phyloP scores from a whole-genome alignment of 2,329 filamentous ascomycete species.

The Trichoderma semiorbis region DNA sequence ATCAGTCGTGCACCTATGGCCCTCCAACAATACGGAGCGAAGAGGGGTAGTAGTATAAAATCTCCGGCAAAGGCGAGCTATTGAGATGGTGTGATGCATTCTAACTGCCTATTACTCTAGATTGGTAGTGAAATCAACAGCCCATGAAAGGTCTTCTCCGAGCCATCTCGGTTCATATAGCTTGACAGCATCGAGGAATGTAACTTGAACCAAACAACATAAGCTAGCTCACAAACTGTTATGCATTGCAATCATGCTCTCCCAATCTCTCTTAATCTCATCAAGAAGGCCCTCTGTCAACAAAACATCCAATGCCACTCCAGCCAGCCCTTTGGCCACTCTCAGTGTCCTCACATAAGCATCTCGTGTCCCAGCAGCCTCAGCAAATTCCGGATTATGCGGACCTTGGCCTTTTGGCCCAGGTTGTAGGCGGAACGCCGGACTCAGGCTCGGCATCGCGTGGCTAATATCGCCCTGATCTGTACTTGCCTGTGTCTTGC shows the following conservation, averaged over 20 bases:
- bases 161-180: no score
- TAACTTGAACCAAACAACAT: no score
- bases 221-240: no score
- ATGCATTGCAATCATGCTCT: background rate
- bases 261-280: constrained; percentile 34
- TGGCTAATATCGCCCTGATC: constrained; percentile 60
- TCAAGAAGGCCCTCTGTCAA: constrained; percentile 39
- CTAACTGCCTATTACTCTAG: no score
- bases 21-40: no score
- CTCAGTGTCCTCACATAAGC: constrained; percentile 45
- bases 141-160: no score
- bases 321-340: constrained; percentile 47
- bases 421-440: constrained; percentile 50
- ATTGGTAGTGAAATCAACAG: no score
- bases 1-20: no score
- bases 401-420: constrained; percentile 36
- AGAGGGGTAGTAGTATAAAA: no score
- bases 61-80: no score
- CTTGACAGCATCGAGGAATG: no score
- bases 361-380: constrained; percentile 45
- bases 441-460: constrained; percentile 52
- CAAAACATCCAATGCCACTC: constrained; percentile 47
- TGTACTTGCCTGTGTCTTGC: constrained; percentile 50
- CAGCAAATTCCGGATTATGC: constrained; percentile 52
- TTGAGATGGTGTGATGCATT: no score